Evolutionary conservation across 345 rosid species (phyloP), one percentile per base, ranked within the genome.

Genomic region (Populus tremula): DNA sequence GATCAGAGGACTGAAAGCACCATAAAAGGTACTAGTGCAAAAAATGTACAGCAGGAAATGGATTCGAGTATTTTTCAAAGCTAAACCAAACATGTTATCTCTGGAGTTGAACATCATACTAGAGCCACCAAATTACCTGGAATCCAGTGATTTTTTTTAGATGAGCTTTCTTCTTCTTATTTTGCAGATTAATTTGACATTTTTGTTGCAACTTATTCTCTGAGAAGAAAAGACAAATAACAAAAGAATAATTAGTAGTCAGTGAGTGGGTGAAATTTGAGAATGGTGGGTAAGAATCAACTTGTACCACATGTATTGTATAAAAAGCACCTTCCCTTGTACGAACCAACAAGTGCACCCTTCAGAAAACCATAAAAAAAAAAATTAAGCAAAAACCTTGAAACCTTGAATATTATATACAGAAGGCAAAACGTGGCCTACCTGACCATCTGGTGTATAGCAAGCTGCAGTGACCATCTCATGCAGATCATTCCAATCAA

Each of bases 381-480:
- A 41, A 74, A 27, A 27, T 27, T 84, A 39, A 69, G 81, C 67
- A 53, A 69, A 29, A 76, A 43, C 54, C 10, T 23, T 67, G 6
- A 14, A 23, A 14, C 14, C 13, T 6, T 9, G 27, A 29, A 35
- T 64, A 41, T 14, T 23, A 23, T 36, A 73, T 16, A 65, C 49
- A 73, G 49, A 70, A 49, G 7, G 11, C 20, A 61, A 65, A 38
- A n/a, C 31, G 53, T 50, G 29, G 53, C 71, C 79, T 69, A 96
- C 99, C 98, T 91, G 96, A 27, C 99, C 99, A 80, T 93, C 98
- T 72, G 99, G 99, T 59, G 94, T 96, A 78, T 92, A 96, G 85
- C 98, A 92, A 71, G 97, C 98, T 29, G 98, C 93, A 82, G 99
- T 96, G 84, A 96, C 96, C 97, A 96, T 93, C 87, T 96, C 99